Evolutionary conservation across 2,329 filamentous ascomycete genomes (phyloP), one percentile per base, ranked within the genome.

Genomic region (Coniochaeta ligniaria): DNA sequence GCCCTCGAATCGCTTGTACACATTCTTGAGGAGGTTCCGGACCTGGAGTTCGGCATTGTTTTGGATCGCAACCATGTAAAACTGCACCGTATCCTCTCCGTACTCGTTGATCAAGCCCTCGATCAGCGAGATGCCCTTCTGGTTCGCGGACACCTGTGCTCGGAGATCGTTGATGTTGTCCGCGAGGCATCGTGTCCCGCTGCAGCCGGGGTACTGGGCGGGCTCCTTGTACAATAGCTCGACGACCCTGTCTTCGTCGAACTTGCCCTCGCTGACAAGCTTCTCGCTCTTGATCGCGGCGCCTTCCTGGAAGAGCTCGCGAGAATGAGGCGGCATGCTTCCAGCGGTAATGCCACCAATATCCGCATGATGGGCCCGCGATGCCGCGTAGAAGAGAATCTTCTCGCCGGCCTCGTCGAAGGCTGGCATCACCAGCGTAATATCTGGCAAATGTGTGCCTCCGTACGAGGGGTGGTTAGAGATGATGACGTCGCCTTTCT

Each of bases 111-210:
- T 92, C 1, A 95, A 77, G 0, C 83, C 80, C 57, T 83, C 83
- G 65, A 96, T 95, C 24, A 94, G 78, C 38, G 85, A 87, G 68
- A 94, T 94, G 9, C 92, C 92, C 66, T 92, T 92, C 67, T 92
- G 88, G 68, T 96, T 96, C 14, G 91, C 91, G 0, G 92, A 91
- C 14, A 95, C 88, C 70, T 96, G 91, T 0, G 92, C 92, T 72
- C 93, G 92, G 45, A 96, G 79, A 70, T 96, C 92, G 59, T 91
- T 93, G 65, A 96, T 80, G 70, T 96, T 96, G 72, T 96, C 92
- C 11, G 84, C 86, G 1, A 96, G 78, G 69, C 90, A 92, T 50
- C 91, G 80, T 0, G 91, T 93, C 2, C 91, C 91, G 59, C 84
- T 87, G 74, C 90, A 95, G 1, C 89, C 91, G 0, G 87, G 85